Base-by-base conservation (phyloP, 1,284 basidiomycete species). In the Ceratobasidium sp. region DNA sequence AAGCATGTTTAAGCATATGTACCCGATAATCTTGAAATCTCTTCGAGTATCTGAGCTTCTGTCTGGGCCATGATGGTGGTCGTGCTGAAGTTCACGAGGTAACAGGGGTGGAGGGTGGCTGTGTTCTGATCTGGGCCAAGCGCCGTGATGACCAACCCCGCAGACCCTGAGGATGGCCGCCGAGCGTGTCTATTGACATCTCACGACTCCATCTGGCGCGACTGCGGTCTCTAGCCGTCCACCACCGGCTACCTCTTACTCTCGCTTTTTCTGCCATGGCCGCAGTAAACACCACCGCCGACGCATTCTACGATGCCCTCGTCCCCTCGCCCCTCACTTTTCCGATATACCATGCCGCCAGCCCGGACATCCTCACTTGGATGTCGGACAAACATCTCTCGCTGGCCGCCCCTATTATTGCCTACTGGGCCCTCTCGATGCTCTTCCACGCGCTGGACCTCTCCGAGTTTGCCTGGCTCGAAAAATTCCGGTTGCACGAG, bases 401-500 rank as follows among this genome's bases (percentile, higher is more conserved):
- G 3, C 87, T 98, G 71, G 87, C 90, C 3, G 89, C 91, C 0
- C 97, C 97, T 1, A 83, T 98, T 78, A 78, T 93, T 78, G 90
- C 92, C n/a, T 99, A 99, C 87, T 99, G 98, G 97, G 81, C 85
- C 2, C 85, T 93, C 59, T 96, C 95, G 1, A 86, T 93, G 77
- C 85, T 94, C 83, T 99, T 97, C 87, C 92, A 96, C 83, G 82
- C 86, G 44, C 89, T 99, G 82, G 97, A 99, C 86, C 85, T 87
- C 26, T 90, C 90, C 28, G 87, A 90, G 71, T 91, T 93, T 86
- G 88, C 91, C 80, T 94, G 92, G 89, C 90, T 98, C 57, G 93
- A 98, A 81, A 90, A 89, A 78, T 94, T 95, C 84, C 90, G 96
- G 54, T 92, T 99, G 75, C 97, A 99, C 84, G 94, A 96, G 75